These are phyloP conservation scores for Nemania diffusa DNA, from an alignment of 2,329 filamentous ascomycete genomes.

Conservation along the genomic window DNA sequence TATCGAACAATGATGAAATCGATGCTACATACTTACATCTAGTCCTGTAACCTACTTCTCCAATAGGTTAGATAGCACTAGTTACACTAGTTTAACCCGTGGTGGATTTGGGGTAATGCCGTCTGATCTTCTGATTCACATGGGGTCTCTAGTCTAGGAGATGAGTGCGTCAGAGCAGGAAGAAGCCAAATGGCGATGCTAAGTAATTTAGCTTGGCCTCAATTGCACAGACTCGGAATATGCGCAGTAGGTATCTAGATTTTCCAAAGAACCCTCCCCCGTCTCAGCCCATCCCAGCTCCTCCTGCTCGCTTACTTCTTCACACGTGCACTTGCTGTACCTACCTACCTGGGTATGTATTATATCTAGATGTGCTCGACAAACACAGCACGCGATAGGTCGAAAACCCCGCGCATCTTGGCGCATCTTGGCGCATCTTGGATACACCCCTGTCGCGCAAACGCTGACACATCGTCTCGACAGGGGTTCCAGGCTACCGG, in stretches of 20 bases:
- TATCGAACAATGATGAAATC: not conserved
- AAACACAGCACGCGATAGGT: too few species aligned
- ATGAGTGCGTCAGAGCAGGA: not conserved
- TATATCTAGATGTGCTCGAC: too few species aligned
- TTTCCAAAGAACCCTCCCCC: not conserved
- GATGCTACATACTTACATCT: not conserved
- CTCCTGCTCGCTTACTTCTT: not conserved
- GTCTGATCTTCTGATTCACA: not conserved
- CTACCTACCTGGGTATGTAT: too few species aligned
- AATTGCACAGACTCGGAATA: not conserved
- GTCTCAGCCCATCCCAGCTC: not conserved
- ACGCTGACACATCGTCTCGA: not conserved
- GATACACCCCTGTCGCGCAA: not conserved
- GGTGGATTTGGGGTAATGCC: not conserved
- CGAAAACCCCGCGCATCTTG: not conserved
- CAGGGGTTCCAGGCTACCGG: conserved; percentile 31
- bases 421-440: too few species aligned
- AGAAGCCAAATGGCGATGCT: not conserved
- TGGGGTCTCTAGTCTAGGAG: too few species aligned
- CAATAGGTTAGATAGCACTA: conserved; percentile 3
- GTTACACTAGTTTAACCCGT: conserved; percentile 1
- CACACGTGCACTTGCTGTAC: not conserved
- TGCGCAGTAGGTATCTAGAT: not conserved
- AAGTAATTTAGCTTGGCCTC: not conserved
- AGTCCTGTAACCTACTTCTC: not conserved